A percentile compares a stretch with the other conserved stretches of the same genome.
phyloP scores from a whole-genome alignment of 371 early-diverging fungal species.

The Batkoa obscura region DNA sequence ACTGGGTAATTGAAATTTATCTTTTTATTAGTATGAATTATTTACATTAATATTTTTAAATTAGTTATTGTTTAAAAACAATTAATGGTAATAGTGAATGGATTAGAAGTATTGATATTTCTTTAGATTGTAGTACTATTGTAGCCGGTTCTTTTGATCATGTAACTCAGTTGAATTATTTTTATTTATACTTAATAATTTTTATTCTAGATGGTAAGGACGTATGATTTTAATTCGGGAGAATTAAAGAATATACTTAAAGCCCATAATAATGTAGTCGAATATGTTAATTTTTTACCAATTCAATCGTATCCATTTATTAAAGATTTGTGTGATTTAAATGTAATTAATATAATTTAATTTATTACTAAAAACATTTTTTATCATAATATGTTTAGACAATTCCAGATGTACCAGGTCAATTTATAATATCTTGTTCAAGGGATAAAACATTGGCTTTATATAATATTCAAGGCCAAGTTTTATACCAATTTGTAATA shows the following conservation, averaged over 20 bases:
- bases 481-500: conserved; percentile 46
- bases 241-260: conserved; percentile 55
- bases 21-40: background rate
- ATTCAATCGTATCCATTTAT: conserved; percentile 33
- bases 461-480: conserved; percentile 61
- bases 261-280: conserved; percentile 90
- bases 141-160: conserved; percentile 73
- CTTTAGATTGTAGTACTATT: conserved; percentile 48
- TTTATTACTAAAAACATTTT: conserved; percentile 5
- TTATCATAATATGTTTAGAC: background rate
- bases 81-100: conserved; percentile 64
- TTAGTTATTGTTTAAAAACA: conserved; percentile 63
- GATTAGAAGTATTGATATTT: conserved; percentile 52
- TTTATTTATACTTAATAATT: background rate
- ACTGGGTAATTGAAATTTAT: conserved; percentile 30
- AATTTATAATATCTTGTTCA: conserved; percentile 60
- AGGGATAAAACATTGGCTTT: conserved; percentile 77
- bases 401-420: conserved; percentile 28
- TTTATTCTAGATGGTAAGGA: conserved; percentile 38
- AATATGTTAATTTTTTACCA: conserved; percentile 70
- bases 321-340: conserved; percentile 26
- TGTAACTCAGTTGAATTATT: conserved; percentile 16
- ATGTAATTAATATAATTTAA: conserved; percentile 28
- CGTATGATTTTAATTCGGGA: conserved; percentile 61
- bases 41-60: background rate